phyloP scores from a whole-genome alignment of 2,329 filamentous ascomycete genomes.

The Amauroascus niger region DNA sequence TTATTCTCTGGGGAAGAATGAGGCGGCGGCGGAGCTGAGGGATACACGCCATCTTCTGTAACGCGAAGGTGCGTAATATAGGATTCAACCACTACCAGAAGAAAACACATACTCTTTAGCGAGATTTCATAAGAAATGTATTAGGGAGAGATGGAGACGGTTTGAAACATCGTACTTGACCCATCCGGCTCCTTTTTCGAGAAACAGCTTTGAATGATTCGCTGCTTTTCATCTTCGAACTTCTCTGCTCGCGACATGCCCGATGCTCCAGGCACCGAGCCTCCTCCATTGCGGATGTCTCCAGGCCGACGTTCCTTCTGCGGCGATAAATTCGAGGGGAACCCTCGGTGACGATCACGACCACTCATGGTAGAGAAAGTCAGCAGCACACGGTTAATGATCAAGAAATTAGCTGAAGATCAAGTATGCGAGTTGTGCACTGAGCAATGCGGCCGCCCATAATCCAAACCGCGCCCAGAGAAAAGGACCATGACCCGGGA shows the following conservation, averaged over 20 bases:
- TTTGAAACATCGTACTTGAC: conserved; percentile 48
- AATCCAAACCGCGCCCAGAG: not conserved
- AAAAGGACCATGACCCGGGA: not conserved
- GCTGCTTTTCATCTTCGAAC: conserved; percentile 92
- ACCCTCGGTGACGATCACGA: conserved; percentile 30
- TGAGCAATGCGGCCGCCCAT: not conserved
- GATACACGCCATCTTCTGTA: conserved; percentile 72
- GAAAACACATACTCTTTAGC: not conserved
- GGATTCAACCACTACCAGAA: conserved; percentile 54
- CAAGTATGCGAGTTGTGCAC: not conserved
- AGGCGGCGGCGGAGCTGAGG: conserved; percentile 74
- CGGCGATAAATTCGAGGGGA: conserved; percentile 23
- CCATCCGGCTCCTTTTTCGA: conserved; percentile 79
- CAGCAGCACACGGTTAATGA: not conserved
- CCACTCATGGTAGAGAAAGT: conserved; percentile 26
- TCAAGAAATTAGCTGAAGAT: not conserved
- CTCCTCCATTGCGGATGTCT: conserved; percentile 28
- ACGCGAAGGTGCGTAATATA: conserved; percentile 97
- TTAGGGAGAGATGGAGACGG: not conserved
- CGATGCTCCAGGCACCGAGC: conserved; percentile 22
- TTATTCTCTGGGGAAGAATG: conserved; percentile 63
- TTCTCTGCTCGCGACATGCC: conserved; percentile 55
- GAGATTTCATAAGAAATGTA: not conserved
- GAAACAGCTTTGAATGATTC: conserved; percentile 93
- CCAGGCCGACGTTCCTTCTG: conserved; percentile 27